Percentiles rank a stretch among this genome's conserved stretches.
Evolutionary conservation across 2,329 filamentous ascomycete species (phyloP).

Genomic region (Teratosphaeria zuluensis): DNA sequence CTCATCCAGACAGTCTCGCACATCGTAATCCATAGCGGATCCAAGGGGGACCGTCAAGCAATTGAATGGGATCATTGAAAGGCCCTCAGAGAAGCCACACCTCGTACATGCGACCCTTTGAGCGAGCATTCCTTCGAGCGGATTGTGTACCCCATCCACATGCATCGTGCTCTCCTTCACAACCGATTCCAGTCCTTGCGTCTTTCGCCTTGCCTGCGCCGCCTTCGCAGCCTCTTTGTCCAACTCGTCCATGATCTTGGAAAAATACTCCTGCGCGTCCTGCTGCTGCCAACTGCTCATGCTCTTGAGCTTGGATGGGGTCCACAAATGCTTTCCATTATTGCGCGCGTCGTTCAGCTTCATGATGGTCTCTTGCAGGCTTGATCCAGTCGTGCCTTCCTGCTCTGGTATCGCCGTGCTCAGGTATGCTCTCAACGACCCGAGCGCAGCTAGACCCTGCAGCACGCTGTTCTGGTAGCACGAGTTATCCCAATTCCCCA

Average conservation of each 20-base stretch:
- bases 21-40: conserved; percentile 52
- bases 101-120: conserved; percentile 79
- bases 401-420: not conserved
- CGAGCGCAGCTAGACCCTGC: conserved; percentile 58
- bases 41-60: conserved; percentile 81
- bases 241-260: conserved; percentile 57
- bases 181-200: not conserved
- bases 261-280: conserved; percentile 95
- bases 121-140: conserved; percentile 76
- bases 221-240: conserved; percentile 46
- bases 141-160: conserved; percentile 46
- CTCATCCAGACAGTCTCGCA: conserved; percentile 71
- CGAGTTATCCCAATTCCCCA: conserved; percentile 89
- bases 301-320: conserved; percentile 63
- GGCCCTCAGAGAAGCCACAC: conserved; percentile 78
- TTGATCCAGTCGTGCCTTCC: conserved; percentile 19
- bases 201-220: not conserved
- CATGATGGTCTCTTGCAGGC: conserved; percentile 57
- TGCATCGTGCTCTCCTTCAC: not conserved
- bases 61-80: conserved; percentile 88
- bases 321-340: conserved; percentile 71
- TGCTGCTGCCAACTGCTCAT: conserved; percentile 96
- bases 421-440: conserved; percentile 59
- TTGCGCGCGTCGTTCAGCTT: conserved; percentile 60
- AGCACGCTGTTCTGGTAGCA: conserved; percentile 97